Conservation (phyloP, 192 early-diverging fungal genomes). For the Podila minutissima region DNA sequence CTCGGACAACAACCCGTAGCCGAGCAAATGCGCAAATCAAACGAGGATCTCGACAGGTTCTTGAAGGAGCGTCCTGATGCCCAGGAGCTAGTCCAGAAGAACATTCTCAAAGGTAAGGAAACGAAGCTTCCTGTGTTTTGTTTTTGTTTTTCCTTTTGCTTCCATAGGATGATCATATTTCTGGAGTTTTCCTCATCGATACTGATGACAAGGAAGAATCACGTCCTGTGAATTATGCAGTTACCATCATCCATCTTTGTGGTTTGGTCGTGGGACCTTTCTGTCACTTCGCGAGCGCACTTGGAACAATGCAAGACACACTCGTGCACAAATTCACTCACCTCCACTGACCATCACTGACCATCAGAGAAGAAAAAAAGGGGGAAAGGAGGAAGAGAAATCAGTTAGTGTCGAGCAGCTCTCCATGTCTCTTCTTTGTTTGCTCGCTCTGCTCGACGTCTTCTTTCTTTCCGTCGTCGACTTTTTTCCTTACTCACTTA, state of each 20-base stretch:
- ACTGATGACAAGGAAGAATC: neutral
- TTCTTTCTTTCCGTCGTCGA: too few species aligned
- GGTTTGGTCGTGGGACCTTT: neutral
- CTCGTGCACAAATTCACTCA: neutral
- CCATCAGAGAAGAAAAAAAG: neutral
- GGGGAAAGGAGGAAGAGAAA: neutral
- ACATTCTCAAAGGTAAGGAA: constrained; percentile 63
- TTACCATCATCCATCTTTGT: too few species aligned
- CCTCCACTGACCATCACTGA: neutral
- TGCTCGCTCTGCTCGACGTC: neutral
- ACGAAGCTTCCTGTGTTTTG: neutral
- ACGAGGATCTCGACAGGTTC: constrained; percentile 58
- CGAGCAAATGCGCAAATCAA: constrained; percentile 38
- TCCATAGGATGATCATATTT: neutral
- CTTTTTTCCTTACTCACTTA: too few species aligned
- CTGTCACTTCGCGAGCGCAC: too few species aligned
- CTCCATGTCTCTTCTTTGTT: too few species aligned
- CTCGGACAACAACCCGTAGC: neutral
- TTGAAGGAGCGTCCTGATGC: constrained; percentile 66
- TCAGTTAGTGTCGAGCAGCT: too few species aligned
- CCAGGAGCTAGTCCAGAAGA: constrained; percentile 64
- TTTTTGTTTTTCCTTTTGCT: neutral
- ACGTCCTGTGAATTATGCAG: neutral
- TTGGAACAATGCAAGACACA: neutral
- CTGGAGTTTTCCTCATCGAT: neutral